These are phyloP conservation scores for Mesembryanthemum crystallinum DNA, from an alignment of 148 eudicot species.

Conservation along the genomic window DNA sequence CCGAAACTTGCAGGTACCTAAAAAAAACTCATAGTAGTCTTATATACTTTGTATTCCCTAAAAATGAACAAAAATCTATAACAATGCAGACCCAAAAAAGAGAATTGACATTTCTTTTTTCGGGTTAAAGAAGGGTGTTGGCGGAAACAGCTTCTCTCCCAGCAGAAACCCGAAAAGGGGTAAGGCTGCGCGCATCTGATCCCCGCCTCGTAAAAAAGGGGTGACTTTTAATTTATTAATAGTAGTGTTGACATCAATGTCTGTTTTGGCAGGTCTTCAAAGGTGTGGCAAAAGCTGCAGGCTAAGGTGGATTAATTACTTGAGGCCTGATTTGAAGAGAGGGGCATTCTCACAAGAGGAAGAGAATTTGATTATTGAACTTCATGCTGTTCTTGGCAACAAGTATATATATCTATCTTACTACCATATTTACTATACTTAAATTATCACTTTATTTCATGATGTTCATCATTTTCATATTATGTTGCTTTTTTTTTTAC, in stretches of 20 bases:
- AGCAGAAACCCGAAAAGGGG: too few species aligned
- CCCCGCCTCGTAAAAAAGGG: neutral
- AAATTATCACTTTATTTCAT: neutral
- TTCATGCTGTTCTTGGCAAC: constrained; percentile 86
- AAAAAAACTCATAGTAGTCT: too few species aligned
- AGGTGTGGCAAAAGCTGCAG: constrained; percentile 98
- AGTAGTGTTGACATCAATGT: neutral
- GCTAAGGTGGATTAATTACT: constrained; percentile 86
- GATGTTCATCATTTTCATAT: neutral
- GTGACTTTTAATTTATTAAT: neutral
- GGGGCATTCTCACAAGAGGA: constrained; percentile 88
- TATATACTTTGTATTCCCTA: too few species aligned
- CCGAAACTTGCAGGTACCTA: constrained; percentile 86
- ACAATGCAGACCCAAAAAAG: constrained; percentile 10
- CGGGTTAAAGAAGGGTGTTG: neutral
- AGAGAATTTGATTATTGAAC: constrained; percentile 78
- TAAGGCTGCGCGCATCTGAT: constrained; percentile 4
- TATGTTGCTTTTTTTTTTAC: neutral
- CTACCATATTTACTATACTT: neutral
- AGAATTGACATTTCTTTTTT: constrained; percentile 3
- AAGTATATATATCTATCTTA: too few species aligned
- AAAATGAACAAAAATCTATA: neutral
- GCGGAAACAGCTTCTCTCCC: neutral
- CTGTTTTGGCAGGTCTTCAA: constrained; percentile 56
- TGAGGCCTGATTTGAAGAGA: constrained; percentile 90